Base-by-base conservation (phyloP, 352 stramenopile species). In the Globisporangium nunn region DNA sequence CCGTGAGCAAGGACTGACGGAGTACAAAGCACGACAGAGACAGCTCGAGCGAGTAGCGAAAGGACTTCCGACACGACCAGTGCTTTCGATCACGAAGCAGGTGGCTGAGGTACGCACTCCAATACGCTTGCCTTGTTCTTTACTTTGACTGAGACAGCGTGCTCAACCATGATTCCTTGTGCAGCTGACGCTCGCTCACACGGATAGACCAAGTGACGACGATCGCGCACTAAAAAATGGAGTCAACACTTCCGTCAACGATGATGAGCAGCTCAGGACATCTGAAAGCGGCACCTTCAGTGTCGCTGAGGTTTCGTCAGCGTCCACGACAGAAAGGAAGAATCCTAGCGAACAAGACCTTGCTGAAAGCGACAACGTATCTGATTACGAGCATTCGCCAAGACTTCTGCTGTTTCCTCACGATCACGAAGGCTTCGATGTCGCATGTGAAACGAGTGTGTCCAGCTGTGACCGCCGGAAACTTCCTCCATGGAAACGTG, bases 31-130 rank as follows among this genome's bases (percentile, higher is more conserved):
- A n/a, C 79, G 74, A n/a, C 67, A 78, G 33, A 70, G 70, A n/a
- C 73, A 83, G 45, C 59, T 87, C 28, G 75, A 91, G 58, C 70
- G 75, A 1, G 68, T 80, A 8, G 78, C 76, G 0, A 87, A 87
- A 62, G 78, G 75, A 1, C 54, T 87, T 2, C 57, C 18, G 8
- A 23, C 48, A 2, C 33, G 37, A 33, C 4, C 15, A 52, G 43
- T n/a, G 4, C 30, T 4, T 17, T n/a, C 50, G 31, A 48, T 41
- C 23, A 4, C 49, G 4, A 52, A 28, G 6, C 56, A 23, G 29
- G 3, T 12, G 6, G 4, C 1, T 33, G 53, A 54, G 35, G 29
- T 54, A 30, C 17, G 23, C 11, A 11, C 35, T 40, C 35, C 8
- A 40, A 11, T 40, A 37, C 33, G 33, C 33, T 8, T 37, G 33